phyloP scores from a whole-genome alignment of 768 basidiomycete genomes.

The Cyathus striatus region DNA sequence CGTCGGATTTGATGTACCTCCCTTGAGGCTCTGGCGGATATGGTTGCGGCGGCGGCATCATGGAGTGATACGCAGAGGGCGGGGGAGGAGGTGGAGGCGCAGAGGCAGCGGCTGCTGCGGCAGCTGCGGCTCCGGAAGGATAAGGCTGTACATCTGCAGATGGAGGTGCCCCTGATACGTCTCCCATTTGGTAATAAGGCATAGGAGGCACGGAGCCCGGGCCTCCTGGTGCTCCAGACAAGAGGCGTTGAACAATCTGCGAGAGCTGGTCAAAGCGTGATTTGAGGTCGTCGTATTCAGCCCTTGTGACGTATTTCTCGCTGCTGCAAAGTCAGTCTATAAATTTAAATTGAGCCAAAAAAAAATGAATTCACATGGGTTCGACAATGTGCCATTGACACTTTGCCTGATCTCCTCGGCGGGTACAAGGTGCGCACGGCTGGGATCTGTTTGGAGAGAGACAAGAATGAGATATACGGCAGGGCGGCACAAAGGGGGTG shows the following conservation, averaged over 20 bases:
- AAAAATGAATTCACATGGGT: constrained; percentile 56
- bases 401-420: constrained; percentile 73
- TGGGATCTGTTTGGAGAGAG: constrained; percentile 66
- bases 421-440: constrained; percentile 77
- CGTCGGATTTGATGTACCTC: constrained; percentile 21
- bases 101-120: constrained; percentile 8
- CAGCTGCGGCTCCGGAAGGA: constrained; percentile 6
- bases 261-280: constrained; percentile 59
- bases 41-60: constrained; percentile 28
- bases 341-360: constrained; percentile 5
- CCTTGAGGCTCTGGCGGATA: constrained; percentile 19
- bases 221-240: too few species aligned
- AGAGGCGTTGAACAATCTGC: constrained; percentile 43
- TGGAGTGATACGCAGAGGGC: constrained; percentile 20
- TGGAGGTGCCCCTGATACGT: constrained; percentile 19
- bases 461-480: constrained; percentile 11
- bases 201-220: constrained; percentile 13
- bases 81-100: neutral
- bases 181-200: constrained; percentile 27
- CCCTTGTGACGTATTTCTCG: constrained; percentile 77
- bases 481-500: constrained; percentile 7
- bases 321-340: constrained; percentile 23
- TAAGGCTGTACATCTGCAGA: constrained; percentile 25
- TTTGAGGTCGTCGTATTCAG: constrained; percentile 75
- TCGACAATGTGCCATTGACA: constrained; percentile 85